These are phyloP conservation scores for Ustilago loliicola DNA, from an alignment of 1,284 basidiomycete species.

Conservation along the genomic window DNA sequence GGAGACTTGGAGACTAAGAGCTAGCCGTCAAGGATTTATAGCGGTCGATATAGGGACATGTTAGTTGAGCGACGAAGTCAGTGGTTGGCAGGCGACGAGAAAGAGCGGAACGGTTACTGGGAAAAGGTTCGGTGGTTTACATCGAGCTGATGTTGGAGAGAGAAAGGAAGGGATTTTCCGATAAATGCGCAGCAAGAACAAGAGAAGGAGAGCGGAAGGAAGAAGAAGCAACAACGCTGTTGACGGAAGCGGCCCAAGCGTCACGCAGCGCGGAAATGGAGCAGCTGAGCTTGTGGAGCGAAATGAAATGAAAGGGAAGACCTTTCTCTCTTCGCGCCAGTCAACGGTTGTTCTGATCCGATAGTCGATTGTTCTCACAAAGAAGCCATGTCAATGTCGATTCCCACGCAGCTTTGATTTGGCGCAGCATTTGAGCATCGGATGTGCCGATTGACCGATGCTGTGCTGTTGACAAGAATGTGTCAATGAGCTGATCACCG, in stretches of 20 bases:
- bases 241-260: not conserved
- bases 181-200: not conserved
- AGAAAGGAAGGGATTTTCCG: not conserved
- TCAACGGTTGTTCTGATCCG: no score
- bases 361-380: not conserved
- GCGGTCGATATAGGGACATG: no score
- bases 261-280: not conserved
- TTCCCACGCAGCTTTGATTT: conserved; percentile 1
- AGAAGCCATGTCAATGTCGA: not conserved
- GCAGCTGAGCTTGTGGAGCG: not conserved
- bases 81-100: no score
- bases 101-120: not conserved
- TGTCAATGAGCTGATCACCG: not conserved
- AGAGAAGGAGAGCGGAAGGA: not conserved
- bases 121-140: not conserved
- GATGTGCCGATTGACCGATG: not conserved
- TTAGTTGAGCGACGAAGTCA: no score
- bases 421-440: not conserved
- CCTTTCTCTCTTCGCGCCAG: not conserved
- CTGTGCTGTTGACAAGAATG: not conserved
- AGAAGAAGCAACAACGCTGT: not conserved
- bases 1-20: no score
- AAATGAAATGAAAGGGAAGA: not conserved
- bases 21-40: no score
- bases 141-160: not conserved